Percentiles rank a stretch among this genome's conserved stretches.
Evolutionary conservation across 306 rosid genomes (phyloP).

Genomic region (Vigna hirtella): DNA sequence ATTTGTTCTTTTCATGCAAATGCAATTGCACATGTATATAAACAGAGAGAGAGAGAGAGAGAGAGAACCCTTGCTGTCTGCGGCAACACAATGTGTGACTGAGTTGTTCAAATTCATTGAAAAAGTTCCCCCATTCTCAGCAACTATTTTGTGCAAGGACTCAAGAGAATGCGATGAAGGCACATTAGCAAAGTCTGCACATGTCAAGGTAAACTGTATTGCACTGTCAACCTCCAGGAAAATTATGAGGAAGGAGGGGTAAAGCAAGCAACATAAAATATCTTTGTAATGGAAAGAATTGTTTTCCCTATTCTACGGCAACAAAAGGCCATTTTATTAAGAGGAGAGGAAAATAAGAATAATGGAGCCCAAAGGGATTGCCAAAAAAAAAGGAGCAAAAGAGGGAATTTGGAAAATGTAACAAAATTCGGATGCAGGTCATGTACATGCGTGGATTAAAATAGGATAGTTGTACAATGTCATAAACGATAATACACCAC

Average conservation of each 20-base stretch:
- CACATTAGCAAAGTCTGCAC: conserved; percentile 81
- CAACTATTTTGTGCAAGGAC: conserved; percentile 82
- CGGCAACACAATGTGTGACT: conserved; percentile 89
- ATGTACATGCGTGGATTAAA: neutral
- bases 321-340: neutral
- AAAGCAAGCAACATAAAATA: conserved; percentile 31
- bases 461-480: neutral
- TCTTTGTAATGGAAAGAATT: conserved; percentile 31
- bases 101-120: conserved; percentile 90
- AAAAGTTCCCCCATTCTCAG: conserved; percentile 93
- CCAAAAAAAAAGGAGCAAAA: neutral
- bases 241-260: neutral
- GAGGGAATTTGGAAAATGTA: conserved; percentile 15
- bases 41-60: neutral
- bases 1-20: conserved; percentile 12
- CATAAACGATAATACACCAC: neutral
- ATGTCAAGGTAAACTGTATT: conserved; percentile 63
- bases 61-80: conserved; percentile 83
- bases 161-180: conserved; percentile 81
- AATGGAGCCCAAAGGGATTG: conserved; percentile 18
- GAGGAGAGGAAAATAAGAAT: conserved; percentile 11
- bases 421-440: neutral
- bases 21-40: neutral
- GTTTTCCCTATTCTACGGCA: neutral
- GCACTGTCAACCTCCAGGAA: conserved; percentile 19